phyloP scores from a whole-genome alignment of 1,139 yeast genomes.

The Saccharomyces hybrid region DNA sequence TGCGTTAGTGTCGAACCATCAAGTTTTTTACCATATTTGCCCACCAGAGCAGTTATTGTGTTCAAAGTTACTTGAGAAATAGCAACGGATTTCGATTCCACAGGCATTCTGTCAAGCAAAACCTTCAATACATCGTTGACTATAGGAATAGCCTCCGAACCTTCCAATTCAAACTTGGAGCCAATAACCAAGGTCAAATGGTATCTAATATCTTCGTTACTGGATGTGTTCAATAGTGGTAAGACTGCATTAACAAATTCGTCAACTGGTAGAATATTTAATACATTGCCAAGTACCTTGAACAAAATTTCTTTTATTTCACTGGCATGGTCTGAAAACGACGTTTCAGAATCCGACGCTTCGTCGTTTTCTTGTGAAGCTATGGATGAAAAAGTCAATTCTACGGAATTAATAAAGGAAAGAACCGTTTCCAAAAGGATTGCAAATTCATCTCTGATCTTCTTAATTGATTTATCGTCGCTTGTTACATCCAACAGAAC shows the following conservation, averaged over 20 bases:
- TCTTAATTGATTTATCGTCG: constrained; percentile 27
- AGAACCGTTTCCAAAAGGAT: constrained; percentile 36
- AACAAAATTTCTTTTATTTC: constrained; percentile 33
- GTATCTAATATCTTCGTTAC: constrained; percentile 37
- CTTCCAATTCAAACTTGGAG: constrained; percentile 62
- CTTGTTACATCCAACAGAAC: constrained; percentile 43
- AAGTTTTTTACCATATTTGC: constrained; percentile 51
- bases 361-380: constrained; percentile 8
- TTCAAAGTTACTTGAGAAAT: constrained; percentile 66
- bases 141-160: constrained; percentile 41
- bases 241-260: constrained; percentile 61
- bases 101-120: constrained; percentile 40
- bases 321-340: constrained; percentile 15
- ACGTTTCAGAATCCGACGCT: constrained; percentile 17
- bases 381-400: background rate
- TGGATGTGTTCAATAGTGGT: constrained; percentile 36
- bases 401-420: constrained; percentile 25
- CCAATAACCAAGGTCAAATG: constrained; percentile 56
- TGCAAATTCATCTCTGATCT: constrained; percentile 41
- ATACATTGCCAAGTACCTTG: constrained; percentile 50
- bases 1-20: constrained; percentile 44
- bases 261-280: constrained; percentile 67
- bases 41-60: constrained; percentile 54
- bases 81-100: constrained; percentile 37
- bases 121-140: constrained; percentile 44